phyloP scores from a whole-genome alignment of 2,329 filamentous ascomycete species.

The Colletotrichum kahawae region DNA sequence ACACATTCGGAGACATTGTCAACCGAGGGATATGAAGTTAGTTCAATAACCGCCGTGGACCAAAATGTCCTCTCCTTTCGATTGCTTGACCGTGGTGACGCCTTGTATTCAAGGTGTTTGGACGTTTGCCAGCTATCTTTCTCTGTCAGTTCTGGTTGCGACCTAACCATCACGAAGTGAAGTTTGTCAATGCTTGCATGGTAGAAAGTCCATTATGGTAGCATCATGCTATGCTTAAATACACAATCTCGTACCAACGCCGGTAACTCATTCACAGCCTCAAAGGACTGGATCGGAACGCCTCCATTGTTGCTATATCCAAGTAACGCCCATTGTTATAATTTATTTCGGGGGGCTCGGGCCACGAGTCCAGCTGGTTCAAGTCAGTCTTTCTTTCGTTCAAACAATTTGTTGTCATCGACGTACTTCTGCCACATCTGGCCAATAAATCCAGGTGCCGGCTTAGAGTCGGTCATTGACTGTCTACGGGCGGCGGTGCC shows the following conservation, averaged over 20 bases:
- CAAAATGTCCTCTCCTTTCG: too few species aligned
- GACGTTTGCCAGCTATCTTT: too few species aligned
- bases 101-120: too few species aligned
- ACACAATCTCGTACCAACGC: neutral
- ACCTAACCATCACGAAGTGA: neutral
- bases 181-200: neutral
- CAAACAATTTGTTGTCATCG: rapidly evolving
- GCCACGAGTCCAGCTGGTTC: slow-evolving; percentile 37
- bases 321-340: neutral
- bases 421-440: slow-evolving; percentile 63
- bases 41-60: too few species aligned
- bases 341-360: slow-evolving; percentile 30
- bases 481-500: slow-evolving; percentile 55
- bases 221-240: neutral
- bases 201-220: neutral
- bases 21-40: too few species aligned
- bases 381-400: neutral
- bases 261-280: neutral
- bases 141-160: neutral
- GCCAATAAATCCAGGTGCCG: slow-evolving; percentile 53
- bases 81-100: too few species aligned
- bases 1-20: too few species aligned
- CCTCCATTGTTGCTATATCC: neutral
- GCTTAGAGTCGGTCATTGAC: slow-evolving; percentile 60
- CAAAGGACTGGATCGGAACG: neutral